Evolutionary conservation across 345 rosid genomes (phyloP), one percentile per base, ranked within the genome.

Genomic region (Gossypium rotundifolium): DNA sequence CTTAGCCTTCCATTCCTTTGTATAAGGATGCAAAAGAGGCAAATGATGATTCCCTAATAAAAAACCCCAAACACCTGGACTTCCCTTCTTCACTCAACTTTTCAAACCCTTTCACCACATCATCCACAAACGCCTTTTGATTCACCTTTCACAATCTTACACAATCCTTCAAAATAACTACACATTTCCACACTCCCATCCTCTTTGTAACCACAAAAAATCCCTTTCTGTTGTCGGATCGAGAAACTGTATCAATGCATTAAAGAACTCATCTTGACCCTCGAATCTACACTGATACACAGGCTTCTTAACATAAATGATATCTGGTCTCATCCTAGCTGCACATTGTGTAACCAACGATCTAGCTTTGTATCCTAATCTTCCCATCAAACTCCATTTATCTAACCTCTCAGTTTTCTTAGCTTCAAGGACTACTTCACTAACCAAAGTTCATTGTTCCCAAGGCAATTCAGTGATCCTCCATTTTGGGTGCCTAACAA

Each of bases 241-340:
- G 44, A 94, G 79, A 76, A 83, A 86, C 0, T 91, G 92, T 6
- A 78, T 10, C 76, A 94, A 75, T 3, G 85, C 86, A 73, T 77
- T 83, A n/a, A 90, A 94, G 66, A 91, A 90, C 25, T 83, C 82
- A 23, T 87, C 93, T 72, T 92, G 97, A 60, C 93, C 94, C 85
- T 92, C 97, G 76, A 92, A 94, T 80, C 98, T 88, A 60, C 94
- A 88, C 77, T 94, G 97, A 81, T 82, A 94, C 71, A 91, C 97
- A 0, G 97, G 97, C 81, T 86, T 89, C 88, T 94, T 94, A 29
- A 94, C 98, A 80, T 89, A 92, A 29, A 94, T 79, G 29, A 91
- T 89, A 77, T 94, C 98, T 0, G 98, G 98, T 75, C 98, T 87
- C 86, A 91, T 85, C 99, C 99, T 91, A 48, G 94, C 98, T 0